Percentiles rank a stretch among this genome's conserved stretches.
Evolutionary conservation across 2,329 filamentous ascomycete genomes (phyloP).

Genomic region (Hirsutella minnesotensis): DNA sequence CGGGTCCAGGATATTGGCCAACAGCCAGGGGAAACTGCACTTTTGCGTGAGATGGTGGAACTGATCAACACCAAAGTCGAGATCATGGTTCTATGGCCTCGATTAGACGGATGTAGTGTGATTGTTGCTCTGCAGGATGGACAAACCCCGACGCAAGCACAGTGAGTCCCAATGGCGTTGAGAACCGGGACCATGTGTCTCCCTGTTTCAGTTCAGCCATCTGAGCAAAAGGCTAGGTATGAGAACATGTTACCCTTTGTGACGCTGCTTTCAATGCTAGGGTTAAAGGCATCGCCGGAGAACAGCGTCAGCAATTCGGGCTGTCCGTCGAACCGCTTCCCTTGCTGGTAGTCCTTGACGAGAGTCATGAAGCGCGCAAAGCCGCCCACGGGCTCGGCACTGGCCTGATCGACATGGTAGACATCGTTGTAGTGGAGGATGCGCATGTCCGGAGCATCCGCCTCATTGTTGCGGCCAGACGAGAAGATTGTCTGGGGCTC

Average conservation of each 20-base stretch:
- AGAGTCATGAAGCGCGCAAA: slow-evolving; percentile 70
- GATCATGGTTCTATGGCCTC: slow-evolving; percentile 53
- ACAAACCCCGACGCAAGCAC: slow-evolving; percentile 70
- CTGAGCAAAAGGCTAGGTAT: not conserved
- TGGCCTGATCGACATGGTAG: slow-evolving; percentile 69
- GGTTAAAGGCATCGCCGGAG: slow-evolving; percentile 88
- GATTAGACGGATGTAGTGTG: not conserved
- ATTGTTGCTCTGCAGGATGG: not conserved
- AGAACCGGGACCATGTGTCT: slow-evolving; percentile 81
- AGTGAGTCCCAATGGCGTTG: slow-evolving; percentile 65
- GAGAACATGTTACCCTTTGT: slow-evolving; percentile 55
- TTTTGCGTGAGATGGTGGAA: slow-evolving; percentile 60
- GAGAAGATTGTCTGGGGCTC: slow-evolving; percentile 14
- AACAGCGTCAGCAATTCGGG: slow-evolving; percentile 66
- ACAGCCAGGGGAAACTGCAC: slow-evolving; percentile 79
- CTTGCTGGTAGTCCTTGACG: slow-evolving; percentile 60
- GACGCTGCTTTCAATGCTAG: slow-evolving; percentile 75
- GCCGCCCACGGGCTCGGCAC: slow-evolving; percentile 74
- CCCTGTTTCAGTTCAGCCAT: slow-evolving; percentile 25
- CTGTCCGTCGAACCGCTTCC: slow-evolving; percentile 29
- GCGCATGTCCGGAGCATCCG: slow-evolving; percentile 52
- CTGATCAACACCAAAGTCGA: slow-evolving; percentile 81
- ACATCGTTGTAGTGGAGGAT: slow-evolving; percentile 89
- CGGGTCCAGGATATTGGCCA: slow-evolving; percentile 80
- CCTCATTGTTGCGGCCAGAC: slow-evolving; percentile 7